Conservation (phyloP, 1,284 basidiomycete genomes). For the Gymnopus androsaceus region DNA sequence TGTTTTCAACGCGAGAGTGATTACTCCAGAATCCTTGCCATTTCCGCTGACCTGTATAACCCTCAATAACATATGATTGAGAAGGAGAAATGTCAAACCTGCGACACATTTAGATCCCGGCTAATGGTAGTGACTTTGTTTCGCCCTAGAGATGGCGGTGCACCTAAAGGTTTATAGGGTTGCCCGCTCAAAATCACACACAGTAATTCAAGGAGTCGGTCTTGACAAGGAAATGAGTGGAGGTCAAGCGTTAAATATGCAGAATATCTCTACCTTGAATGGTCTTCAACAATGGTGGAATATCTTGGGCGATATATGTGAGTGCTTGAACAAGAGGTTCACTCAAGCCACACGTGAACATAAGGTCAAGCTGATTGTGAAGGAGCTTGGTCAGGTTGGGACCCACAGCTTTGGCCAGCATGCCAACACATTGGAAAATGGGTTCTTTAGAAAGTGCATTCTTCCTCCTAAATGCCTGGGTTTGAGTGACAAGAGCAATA, state of each 20-base stretch:
- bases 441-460: conserved; percentile 93
- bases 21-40: conserved; percentile 71
- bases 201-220: conserved; percentile 84
- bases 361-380: conserved; percentile 95
- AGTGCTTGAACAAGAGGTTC: conserved; percentile 88
- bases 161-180: conserved; percentile 84
- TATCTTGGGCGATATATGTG: conserved; percentile 83
- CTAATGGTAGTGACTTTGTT: conserved; percentile 52
- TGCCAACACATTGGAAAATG: conserved; percentile 97
- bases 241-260: neutral
- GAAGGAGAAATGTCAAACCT: conserved; percentile 37
- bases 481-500: conserved; percentile 16
- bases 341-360: conserved; percentile 94
- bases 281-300: conserved; percentile 88
- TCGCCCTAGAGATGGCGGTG: conserved; percentile 60
- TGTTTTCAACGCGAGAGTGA: conserved; percentile 86
- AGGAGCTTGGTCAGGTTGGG: conserved; percentile 94
- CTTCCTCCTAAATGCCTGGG: conserved; percentile 75
- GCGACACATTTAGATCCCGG: conserved; percentile 62
- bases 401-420: conserved; percentile 94
- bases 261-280: conserved; percentile 82
- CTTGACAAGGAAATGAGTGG: conserved; percentile 39
- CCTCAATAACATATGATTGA: conserved; percentile 1
- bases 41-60: conserved; percentile 39
- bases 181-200: conserved; percentile 82